Evolutionary conservation across 2,329 filamentous ascomycete species (phyloP).

Genomic region (Verticillium isaacii): DNA sequence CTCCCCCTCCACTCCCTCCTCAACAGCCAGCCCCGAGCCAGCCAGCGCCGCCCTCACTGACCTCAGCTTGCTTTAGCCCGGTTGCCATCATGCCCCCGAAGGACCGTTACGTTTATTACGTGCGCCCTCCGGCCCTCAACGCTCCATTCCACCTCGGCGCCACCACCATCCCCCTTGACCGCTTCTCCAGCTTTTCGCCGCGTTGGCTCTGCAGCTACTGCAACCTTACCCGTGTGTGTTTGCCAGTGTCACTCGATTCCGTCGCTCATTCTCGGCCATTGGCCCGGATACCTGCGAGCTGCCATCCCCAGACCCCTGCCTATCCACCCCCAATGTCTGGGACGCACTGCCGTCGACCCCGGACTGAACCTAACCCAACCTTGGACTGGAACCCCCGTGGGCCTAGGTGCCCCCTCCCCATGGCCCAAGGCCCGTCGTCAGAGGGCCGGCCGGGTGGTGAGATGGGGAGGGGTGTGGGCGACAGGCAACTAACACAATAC

Average conservation of each 20-base stretch:
- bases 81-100: neutral
- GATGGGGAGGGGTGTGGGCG: neutral
- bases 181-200: neutral
- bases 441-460: neutral
- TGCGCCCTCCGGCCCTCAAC: neutral
- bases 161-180: neutral
- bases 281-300: conserved; percentile 8
- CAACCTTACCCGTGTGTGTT: conserved; percentile 12
- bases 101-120: neutral
- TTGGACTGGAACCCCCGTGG: neutral
- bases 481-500: neutral
- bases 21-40: neutral
- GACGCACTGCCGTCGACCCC: conserved; percentile 4
- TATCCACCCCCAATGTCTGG: neutral
- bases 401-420: neutral
- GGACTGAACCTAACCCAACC: conserved; percentile 4
- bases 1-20: neutral
- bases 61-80: neutral
- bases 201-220: conserved; percentile 7
- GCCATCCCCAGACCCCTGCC: conserved; percentile 1
- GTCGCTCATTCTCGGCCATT: conserved; percentile 10
- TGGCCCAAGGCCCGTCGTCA: neutral
- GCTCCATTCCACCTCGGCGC: neutral
- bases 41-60: neutral
- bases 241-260: neutral